Conservation (phyloP, 2,329 filamentous ascomycete species). For the Paraphaeosphaeria minitans region DNA sequence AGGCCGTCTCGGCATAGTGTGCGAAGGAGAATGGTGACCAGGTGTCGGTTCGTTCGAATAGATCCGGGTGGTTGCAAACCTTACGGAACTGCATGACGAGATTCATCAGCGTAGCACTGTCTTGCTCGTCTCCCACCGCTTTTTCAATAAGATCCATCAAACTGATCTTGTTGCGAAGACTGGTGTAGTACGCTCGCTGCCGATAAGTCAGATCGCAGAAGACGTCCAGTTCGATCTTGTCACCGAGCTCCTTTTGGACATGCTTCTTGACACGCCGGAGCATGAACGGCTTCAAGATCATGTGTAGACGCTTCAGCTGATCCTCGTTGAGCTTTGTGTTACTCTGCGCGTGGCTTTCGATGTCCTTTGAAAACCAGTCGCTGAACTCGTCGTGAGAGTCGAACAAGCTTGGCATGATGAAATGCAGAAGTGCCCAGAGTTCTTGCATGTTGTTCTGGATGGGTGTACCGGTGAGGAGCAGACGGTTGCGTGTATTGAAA, state of each 20-base stretch:
- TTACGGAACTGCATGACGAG: slow-evolving; percentile 99
- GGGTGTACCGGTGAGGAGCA: slow-evolving; percentile 92
- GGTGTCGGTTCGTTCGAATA: slow-evolving; percentile 94
- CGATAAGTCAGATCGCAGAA: slow-evolving; percentile 97
- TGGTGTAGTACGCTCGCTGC: slow-evolving; percentile 90
- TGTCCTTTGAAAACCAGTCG: slow-evolving; percentile 94
- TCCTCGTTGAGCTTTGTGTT: slow-evolving; percentile 99
- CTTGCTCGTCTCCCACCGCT: slow-evolving; percentile 90
- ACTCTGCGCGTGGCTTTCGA: slow-evolving; percentile 96
- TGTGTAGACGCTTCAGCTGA: slow-evolving; percentile 93
- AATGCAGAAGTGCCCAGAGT: slow-evolving; percentile 94
- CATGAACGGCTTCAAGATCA: slow-evolving; percentile 99
- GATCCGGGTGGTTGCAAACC: slow-evolving; percentile 96
- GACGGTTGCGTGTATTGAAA: slow-evolving; percentile 93
- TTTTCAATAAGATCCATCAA: slow-evolving; percentile 99
- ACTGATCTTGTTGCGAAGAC: slow-evolving; percentile 94
- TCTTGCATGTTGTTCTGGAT: slow-evolving; percentile 99
- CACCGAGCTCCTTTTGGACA: slow-evolving; percentile 96
- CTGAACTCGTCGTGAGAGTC: slow-evolving; percentile 92
- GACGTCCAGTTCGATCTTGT: slow-evolving; percentile 96
- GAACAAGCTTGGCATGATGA: slow-evolving; percentile 99
- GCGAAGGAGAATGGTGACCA: slow-evolving; percentile 81
- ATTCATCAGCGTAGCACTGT: slow-evolving; percentile 97
- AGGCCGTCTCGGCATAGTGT: slow-evolving; percentile 93
- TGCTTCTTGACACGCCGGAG: slow-evolving; percentile 99